A percentile compares a stretch with the other conserved stretches of the same genome.
phyloP scores from a whole-genome alignment of 345 rosid genomes.

The Psidium guajava region DNA sequence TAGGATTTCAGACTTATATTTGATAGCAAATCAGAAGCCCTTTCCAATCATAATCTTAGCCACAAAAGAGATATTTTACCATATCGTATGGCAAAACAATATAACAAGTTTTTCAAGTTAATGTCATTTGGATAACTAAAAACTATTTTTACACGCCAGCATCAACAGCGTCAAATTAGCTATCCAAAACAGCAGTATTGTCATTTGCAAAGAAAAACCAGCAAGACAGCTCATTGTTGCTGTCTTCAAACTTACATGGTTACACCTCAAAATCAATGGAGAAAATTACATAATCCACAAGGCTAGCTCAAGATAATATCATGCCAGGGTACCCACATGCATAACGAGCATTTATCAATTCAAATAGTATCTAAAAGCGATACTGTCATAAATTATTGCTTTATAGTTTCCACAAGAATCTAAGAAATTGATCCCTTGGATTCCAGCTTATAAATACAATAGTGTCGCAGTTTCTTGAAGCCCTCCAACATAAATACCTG shows the following conservation, averaged over 20 bases:
- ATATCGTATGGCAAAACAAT: not conserved
- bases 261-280: not conserved
- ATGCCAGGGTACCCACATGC: not conserved
- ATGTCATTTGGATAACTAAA: not conserved
- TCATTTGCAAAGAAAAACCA: not conserved
- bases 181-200: not conserved
- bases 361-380: not conserved
- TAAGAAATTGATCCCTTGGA: not conserved
- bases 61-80: not conserved
- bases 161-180: not conserved
- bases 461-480: not conserved
- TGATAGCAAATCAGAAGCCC: not conserved
- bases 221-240: not conserved
- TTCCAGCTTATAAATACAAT: not conserved
- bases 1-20: not conserved
- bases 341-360: not conserved
- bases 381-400: not conserved
- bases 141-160: not conserved
- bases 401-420: not conserved
- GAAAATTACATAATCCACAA: not conserved
- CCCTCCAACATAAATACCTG: constrained; percentile 34
- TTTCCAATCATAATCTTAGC: not conserved
- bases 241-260: not conserved
- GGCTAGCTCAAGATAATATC: not conserved
- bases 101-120: not conserved